These are phyloP conservation scores for Sinapis alba DNA, from an alignment of 441 rosid species.

Conservation along the genomic window DNA sequence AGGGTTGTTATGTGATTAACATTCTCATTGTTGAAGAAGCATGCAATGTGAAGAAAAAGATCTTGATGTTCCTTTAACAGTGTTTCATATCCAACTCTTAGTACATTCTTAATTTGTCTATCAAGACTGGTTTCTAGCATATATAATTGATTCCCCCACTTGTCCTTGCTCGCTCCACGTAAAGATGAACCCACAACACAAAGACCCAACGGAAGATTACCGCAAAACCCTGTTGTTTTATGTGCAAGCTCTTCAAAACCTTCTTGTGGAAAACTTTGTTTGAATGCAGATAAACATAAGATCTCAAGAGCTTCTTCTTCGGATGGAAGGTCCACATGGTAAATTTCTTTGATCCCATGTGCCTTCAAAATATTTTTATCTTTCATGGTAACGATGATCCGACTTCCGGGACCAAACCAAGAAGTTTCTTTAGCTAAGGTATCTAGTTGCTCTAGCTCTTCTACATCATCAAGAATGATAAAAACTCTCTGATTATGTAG, in stretches of 20 bases:
- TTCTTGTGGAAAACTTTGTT: neutral
- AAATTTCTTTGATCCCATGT: neutral
- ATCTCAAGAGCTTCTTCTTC: constrained; percentile 30
- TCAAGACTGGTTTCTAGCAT: constrained; percentile 4
- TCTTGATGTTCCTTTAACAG: neutral
- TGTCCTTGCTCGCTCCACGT: neutral
- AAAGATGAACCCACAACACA: constrained; percentile 35
- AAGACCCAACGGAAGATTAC: constrained; percentile 40
- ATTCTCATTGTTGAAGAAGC: neutral
- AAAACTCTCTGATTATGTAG: constrained; percentile 2
- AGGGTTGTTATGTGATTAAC: neutral
- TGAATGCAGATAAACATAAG: constrained; percentile 30
- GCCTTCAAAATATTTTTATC: constrained; percentile 11
- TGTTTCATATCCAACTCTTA: constrained; percentile 23
- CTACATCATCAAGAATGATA: constrained; percentile 21
- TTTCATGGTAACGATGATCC: constrained; percentile 36
- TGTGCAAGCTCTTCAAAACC: constrained; percentile 13
- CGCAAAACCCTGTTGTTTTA: neutral
- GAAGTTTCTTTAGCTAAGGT: neutral
- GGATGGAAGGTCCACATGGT: constrained; percentile 2
- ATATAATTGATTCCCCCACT: constrained; percentile 20
- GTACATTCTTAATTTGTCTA: neutral
- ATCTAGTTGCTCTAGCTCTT: neutral
- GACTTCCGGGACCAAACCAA: constrained; percentile 36
- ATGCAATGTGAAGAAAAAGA: constrained; percentile 26